Evolutionary conservation across 768 basidiomycete genomes (phyloP).

Genomic region (Gautieria morchelliformis): DNA sequence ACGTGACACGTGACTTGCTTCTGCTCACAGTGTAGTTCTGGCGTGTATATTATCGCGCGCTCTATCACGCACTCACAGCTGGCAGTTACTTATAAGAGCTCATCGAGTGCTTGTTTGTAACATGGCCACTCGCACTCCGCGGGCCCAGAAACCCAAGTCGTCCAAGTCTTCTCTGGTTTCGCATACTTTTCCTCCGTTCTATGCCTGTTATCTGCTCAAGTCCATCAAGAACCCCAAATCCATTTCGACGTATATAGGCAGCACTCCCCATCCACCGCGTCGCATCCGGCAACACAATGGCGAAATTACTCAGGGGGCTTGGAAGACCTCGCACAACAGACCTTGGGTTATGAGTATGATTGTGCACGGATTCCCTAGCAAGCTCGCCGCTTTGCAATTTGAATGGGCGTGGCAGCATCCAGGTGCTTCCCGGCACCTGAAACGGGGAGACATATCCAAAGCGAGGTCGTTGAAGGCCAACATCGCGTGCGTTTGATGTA

Average conservation of each 20-base stretch:
- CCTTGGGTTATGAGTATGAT: conserved; percentile 86
- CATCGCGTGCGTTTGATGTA: conserved; percentile 31
- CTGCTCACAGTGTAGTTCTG: too few relatives aligned
- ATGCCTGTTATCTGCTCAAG: conserved; percentile 76
- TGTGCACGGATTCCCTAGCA: conserved; percentile 75
- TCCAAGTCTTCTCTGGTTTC: conserved; percentile 17
- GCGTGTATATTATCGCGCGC: too few relatives aligned
- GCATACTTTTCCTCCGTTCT: conserved; percentile 55
- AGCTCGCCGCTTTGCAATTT: conserved; percentile 65
- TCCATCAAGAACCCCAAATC: conserved; percentile 47
- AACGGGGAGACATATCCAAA: conserved; percentile 2
- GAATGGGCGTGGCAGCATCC: conserved; percentile 82
- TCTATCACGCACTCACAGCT: too few relatives aligned
- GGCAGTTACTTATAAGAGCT: not conserved
- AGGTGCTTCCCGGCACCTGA: not conserved
- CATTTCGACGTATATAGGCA: conserved; percentile 63
- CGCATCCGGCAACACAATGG: conserved; percentile 78
- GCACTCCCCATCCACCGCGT: conserved; percentile 56
- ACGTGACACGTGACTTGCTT: too few relatives aligned
- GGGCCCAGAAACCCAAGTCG: conserved; percentile 4
- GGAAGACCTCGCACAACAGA: conserved; percentile 47
- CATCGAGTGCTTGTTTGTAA: not conserved
- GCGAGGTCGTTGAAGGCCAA: conserved; percentile 31
- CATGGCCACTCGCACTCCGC: not conserved
- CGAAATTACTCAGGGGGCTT: conserved; percentile 59